Percentiles rank a stretch among this genome's conserved stretches.
Evolutionary conservation across 768 basidiomycete species (phyloP).

Genomic region (Candolleomyces aberdarensis): DNA sequence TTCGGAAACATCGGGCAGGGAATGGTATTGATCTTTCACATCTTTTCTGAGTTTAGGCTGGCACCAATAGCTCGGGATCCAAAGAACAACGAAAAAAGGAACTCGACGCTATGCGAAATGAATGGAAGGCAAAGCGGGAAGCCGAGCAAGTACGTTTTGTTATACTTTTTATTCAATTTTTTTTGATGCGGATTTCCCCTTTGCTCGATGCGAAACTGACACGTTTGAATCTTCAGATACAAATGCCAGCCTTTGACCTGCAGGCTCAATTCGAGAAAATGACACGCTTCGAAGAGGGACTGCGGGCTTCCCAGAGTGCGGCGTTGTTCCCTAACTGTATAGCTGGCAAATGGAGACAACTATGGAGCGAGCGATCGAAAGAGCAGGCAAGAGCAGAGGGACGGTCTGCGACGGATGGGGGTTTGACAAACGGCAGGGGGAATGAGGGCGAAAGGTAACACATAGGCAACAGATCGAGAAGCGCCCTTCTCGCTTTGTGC

Average conservation of each 20-base stretch:
- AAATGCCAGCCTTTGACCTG: constrained; percentile 52
- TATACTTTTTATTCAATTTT: background rate
- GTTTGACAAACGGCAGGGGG: constrained; percentile 25
- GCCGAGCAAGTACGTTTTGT: constrained; percentile 48
- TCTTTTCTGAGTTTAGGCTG: background rate
- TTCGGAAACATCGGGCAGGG: constrained; percentile 13
- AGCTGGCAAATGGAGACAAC: constrained; percentile 55
- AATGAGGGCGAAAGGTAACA: constrained; percentile 12
- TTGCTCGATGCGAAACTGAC: background rate
- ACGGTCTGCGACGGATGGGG: constrained; percentile 36
- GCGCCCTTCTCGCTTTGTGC: background rate
- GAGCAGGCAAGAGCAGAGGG: constrained; percentile 16
- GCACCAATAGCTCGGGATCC: constrained; percentile 16
- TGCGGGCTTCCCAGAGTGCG: constrained; percentile 46
- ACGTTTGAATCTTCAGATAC: constrained; percentile 1
- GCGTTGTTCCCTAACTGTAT: constrained; percentile 62
- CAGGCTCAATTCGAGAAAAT: constrained; percentile 63
- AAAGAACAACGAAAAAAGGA: constrained; percentile 60
- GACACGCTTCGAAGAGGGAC: constrained; percentile 55
- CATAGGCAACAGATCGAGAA: background rate
- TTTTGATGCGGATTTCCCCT: background rate
- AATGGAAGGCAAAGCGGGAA: constrained; percentile 54
- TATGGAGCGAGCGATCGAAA: constrained; percentile 34
- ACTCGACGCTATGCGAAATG: constrained; percentile 66
- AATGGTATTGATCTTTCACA: constrained; percentile 44